These are phyloP conservation scores for Plasmodium vinckei DNA, from an alignment of 169 alveolate species.

Conservation along the genomic window DNA sequence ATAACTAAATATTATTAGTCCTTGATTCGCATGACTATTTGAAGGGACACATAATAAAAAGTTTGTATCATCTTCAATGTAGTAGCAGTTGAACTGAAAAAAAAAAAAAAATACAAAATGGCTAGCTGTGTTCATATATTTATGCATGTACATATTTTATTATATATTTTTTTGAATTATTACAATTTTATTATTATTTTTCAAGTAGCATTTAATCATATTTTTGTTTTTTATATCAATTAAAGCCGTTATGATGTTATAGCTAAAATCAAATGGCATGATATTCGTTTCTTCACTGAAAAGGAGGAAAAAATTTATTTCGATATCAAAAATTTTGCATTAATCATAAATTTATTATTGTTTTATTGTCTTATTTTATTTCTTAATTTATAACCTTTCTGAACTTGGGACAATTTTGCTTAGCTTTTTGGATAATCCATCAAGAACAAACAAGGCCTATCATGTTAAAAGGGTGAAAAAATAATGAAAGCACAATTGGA, in stretches of 20 bases:
- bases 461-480: not conserved
- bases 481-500: not conserved
- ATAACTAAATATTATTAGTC: conserved; percentile 55
- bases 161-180: not conserved
- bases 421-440: conserved; percentile 34
- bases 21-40: conserved; percentile 53
- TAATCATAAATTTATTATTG: not conserved
- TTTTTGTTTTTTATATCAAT: conserved; percentile 67
- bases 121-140: not conserved
- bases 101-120: not conserved
- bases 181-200: conserved; percentile 70
- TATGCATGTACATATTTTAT: not conserved
- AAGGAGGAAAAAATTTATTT: not conserved
- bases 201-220: conserved; percentile 74
- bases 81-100: conserved; percentile 63
- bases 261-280: conserved; percentile 44
- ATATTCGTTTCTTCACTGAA: conserved; percentile 12
- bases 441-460: conserved; percentile 49
- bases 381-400: conserved; percentile 16
- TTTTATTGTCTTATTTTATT: not conserved
- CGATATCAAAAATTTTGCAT: not conserved
- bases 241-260: conserved; percentile 36
- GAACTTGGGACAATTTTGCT: conserved; percentile 26
- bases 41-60: conserved; percentile 66
- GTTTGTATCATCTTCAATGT: conserved; percentile 60